Conservation (phyloP, 73 alveolate species). For the Paramecium biaurelia region DNA sequence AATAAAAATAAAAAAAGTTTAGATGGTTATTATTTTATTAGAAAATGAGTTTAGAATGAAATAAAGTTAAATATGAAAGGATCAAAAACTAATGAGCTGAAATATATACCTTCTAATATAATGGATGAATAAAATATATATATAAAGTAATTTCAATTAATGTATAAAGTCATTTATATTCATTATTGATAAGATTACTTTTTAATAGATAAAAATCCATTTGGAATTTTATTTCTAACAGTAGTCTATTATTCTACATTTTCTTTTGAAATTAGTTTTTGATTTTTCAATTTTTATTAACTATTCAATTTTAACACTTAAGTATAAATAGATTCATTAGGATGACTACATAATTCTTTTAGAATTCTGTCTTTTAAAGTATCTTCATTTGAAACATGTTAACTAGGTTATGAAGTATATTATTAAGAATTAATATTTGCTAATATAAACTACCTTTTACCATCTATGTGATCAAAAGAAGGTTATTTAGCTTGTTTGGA, state of each 20-base stretch:
- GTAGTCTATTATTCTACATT: neutral
- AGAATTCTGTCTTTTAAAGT: conserved; percentile 7
- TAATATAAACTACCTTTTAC: neutral
- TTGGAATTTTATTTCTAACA: neutral
- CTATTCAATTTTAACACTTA: conserved; percentile 8
- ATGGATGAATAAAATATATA: too few species aligned
- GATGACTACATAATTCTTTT: conserved; percentile 46
- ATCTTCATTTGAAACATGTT: conserved; percentile 9
- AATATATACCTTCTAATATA: too few species aligned
- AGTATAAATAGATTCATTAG: conserved; percentile 29
- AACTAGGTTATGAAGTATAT: neutral
- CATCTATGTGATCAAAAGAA: conserved; percentile 16
- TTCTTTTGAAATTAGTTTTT: neutral
- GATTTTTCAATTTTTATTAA: neutral
- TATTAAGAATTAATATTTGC: neutral
- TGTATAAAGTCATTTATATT: neutral
- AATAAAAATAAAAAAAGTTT: too few species aligned
- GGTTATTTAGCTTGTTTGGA: neutral
- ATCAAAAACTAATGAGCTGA: too few species aligned
- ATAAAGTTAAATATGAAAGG: too few species aligned
- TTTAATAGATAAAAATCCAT: neutral
- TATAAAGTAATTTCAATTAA: too few species aligned
- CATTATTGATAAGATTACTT: neutral
- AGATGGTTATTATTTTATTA: too few species aligned
- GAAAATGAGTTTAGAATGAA: too few species aligned